These are phyloP conservation scores for Lipomyces anomalus DNA, from an alignment of 805 yeast genomes.

Conservation along the genomic window DNA sequence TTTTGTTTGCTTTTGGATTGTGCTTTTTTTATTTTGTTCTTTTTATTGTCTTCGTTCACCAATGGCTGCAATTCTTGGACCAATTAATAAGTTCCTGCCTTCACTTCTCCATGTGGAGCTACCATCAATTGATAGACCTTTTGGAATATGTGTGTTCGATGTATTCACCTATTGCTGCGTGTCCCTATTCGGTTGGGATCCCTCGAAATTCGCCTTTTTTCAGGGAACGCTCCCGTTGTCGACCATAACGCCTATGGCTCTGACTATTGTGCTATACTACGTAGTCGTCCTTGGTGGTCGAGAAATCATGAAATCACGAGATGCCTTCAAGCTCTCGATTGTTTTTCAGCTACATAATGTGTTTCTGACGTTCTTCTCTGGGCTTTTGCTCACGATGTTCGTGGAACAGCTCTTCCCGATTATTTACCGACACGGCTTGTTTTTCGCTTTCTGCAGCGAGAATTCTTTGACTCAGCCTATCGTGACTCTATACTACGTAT, in stretches of 20 bases:
- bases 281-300: conserved; percentile 81
- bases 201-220: conserved; percentile 63
- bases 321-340: conserved; percentile 65
- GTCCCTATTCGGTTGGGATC: conserved; percentile 43
- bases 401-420: conserved; percentile 83
- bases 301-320: conserved; percentile 45
- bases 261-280: conserved; percentile 63
- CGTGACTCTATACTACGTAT: conserved; percentile 67
- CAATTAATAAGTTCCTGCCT: background rate
- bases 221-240: conserved; percentile 59
- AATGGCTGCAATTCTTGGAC: background rate
- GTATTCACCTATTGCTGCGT: conserved; percentile 50
- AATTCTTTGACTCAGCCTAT: conserved; percentile 77
- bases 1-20: no score
- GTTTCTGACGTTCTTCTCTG: conserved; percentile 61
- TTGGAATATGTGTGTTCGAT: conserved; percentile 70
- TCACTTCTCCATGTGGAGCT: conserved; percentile 10
- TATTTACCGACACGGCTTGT: conserved; percentile 63
- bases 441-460: conserved; percentile 71
- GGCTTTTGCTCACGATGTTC: conserved; percentile 57
- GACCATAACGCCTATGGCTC: conserved; percentile 46
- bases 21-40: background rate
- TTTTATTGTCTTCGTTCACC: background rate
- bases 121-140: conserved; percentile 69
- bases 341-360: conserved; percentile 83